These are phyloP conservation scores for Trifolium subterraneum DNA, from an alignment of 306 rosid species.

Conservation along the genomic window DNA sequence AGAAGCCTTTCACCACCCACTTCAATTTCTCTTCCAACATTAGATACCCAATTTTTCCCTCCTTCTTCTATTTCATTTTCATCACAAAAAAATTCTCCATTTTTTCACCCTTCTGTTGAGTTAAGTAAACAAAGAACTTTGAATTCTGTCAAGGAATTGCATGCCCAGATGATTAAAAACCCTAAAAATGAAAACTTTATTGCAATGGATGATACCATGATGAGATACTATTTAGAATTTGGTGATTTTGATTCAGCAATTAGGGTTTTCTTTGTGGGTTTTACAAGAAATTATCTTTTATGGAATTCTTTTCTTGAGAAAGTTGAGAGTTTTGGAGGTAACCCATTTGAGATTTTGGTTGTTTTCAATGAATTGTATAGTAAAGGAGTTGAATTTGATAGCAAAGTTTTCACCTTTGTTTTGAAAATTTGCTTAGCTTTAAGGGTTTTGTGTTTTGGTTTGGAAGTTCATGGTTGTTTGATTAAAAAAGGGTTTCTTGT, in stretches of 20 bases:
- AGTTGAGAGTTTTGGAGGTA: slow-evolving; percentile 58
- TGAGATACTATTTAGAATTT: slow-evolving; percentile 57
- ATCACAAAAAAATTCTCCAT: slow-evolving; percentile 38
- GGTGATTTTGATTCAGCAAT: slow-evolving; percentile 65
- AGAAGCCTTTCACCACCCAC: slow-evolving; percentile 40
- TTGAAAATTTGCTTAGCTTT: slow-evolving; percentile 57
- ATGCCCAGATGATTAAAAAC: slow-evolving; percentile 64
- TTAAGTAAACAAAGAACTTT: slow-evolving; percentile 47
- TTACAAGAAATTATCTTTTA: slow-evolving; percentile 49
- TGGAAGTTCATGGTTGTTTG: slow-evolving; percentile 63
- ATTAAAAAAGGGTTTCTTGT: slow-evolving; percentile 61
- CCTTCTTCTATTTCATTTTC: slow-evolving; percentile 47
- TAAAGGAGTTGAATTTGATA: slow-evolving; percentile 55
- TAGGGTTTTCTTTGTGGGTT: slow-evolving; percentile 59
- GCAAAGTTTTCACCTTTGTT: slow-evolving; percentile 54
- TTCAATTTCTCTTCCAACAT: slow-evolving; percentile 45
- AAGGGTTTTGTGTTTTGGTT: slow-evolving; percentile 55
- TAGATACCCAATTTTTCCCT: slow-evolving; percentile 34
- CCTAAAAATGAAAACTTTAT: slow-evolving; percentile 43
- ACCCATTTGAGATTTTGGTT: slow-evolving; percentile 49
- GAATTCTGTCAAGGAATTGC: slow-evolving; percentile 57
- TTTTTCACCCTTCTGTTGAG: slow-evolving; percentile 38
- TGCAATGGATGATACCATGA: slow-evolving; percentile 47
- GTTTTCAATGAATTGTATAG: slow-evolving; percentile 52
- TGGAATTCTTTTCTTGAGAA: slow-evolving; percentile 62